Evolutionary conservation across 2,329 filamentous ascomycete species (phyloP).

Genomic region (Basipetospora sp.): DNA sequence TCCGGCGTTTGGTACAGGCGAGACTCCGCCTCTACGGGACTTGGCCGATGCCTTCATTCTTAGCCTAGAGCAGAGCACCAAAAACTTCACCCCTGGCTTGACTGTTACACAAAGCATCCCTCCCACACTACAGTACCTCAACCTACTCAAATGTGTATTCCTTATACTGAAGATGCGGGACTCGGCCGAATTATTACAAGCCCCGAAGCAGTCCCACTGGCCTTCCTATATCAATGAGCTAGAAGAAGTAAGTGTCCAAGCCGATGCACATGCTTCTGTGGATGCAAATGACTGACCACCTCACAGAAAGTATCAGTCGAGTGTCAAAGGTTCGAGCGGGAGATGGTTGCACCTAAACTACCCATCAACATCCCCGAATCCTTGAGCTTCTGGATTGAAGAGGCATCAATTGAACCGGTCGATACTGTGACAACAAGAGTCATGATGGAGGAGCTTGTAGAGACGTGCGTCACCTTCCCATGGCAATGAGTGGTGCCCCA

Average conservation of each 20-base stretch:
- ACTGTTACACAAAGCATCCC: conserved; percentile 14
- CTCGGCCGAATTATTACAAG: conserved; percentile 8
- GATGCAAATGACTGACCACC: no score
- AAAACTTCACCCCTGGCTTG: conserved; percentile 12
- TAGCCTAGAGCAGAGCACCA: conserved; percentile 15
- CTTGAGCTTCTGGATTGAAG: conserved; percentile 16
- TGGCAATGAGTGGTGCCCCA: no score
- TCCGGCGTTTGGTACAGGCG: conserved; percentile 3
- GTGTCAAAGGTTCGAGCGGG: conserved; percentile 12
- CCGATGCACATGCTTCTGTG: no score
- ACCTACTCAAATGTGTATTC: conserved; percentile 20
- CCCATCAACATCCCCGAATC: background rate
- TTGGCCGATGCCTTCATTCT: conserved; percentile 20
- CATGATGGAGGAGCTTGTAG: conserved; percentile 19
- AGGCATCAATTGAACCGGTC: conserved; percentile 13
- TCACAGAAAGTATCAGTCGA: conserved; percentile 12
- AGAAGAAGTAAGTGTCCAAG: conserved; percentile 19
- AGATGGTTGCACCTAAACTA: conserved; percentile 7
- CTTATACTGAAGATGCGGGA: conserved; percentile 12
- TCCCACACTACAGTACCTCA: conserved; percentile 15
- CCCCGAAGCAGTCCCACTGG: conserved; percentile 17
- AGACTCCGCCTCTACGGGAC: conserved; percentile 10
- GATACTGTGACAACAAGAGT: conserved; percentile 18
- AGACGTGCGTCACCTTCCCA: background rate
- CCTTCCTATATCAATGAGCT: conserved; percentile 20